Percentiles rank a stretch among this genome's conserved stretches.
Conservation (phyloP, 495 filamentous ascomycete species). For the Aspergillus nanangensis region DNA sequence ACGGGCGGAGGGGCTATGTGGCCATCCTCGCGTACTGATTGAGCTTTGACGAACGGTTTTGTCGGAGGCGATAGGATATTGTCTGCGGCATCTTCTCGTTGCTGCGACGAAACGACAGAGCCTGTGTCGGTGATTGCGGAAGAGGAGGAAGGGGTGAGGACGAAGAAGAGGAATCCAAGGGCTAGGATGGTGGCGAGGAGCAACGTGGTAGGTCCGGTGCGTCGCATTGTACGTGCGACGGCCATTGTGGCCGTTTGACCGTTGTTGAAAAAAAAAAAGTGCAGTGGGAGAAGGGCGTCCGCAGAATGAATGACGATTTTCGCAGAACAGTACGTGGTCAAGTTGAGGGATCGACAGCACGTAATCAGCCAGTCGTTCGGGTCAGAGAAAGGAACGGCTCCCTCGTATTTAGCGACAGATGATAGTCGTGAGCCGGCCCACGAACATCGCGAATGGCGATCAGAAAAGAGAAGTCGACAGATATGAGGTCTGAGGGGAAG, state of each 20-base stretch:
- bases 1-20: conserved; percentile 73
- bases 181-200: conserved; percentile 55
- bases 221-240: conserved; percentile 56
- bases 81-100: conserved; percentile 57
- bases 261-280: too few relatives aligned
- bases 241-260: conserved; percentile 35
- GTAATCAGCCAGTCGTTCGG: too few relatives aligned
- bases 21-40: conserved; percentile 49
- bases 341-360: too few relatives aligned
- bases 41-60: conserved; percentile 72
- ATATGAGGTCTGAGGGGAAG: background rate
- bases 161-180: conserved; percentile 62
- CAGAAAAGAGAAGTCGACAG: background rate
- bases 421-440: background rate
- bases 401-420: background rate
- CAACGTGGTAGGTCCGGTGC: conserved; percentile 63
- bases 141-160: conserved; percentile 47
- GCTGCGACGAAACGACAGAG: conserved; percentile 35
- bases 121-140: too few relatives aligned
- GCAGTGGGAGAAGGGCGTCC: too few relatives aligned
- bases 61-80: conserved; percentile 79
- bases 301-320: background rate
- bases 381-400: too few relatives aligned
- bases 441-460: conserved; percentile 1
- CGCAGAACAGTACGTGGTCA: conserved; percentile 10